These are phyloP conservation scores for Cucurbita pepo DNA, from an alignment of 306 rosid genomes.

Conservation along the genomic window DNA sequence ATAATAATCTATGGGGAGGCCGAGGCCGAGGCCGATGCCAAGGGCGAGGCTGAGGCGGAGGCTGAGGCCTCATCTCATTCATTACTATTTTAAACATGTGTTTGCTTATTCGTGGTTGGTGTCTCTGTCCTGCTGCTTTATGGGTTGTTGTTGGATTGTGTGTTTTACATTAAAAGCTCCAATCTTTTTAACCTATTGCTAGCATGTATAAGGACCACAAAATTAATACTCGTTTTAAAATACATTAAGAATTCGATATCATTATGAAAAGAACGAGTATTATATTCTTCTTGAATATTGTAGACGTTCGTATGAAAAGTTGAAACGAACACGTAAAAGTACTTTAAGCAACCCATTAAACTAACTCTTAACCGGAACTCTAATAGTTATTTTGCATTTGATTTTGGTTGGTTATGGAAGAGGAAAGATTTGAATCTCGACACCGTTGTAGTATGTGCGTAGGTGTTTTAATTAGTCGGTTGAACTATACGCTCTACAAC, in stretches of 20 bases:
- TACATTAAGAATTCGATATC: neutral
- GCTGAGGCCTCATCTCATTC: neutral
- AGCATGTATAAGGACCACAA: neutral
- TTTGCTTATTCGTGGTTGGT: neutral
- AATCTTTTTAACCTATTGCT: neutral
- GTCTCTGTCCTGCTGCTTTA: neutral
- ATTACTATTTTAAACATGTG: neutral
- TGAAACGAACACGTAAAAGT: neutral
- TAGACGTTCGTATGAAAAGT: too few relatives aligned
- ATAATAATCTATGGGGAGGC: conserved; percentile 1
- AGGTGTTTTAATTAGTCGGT: too few relatives aligned
- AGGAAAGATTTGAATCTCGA: too few relatives aligned
- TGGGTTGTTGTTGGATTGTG: neutral
- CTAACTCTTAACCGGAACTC: too few relatives aligned
- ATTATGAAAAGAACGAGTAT: too few relatives aligned
- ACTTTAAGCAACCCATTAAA: too few relatives aligned
- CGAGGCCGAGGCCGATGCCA: neutral
- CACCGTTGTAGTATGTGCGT: neutral
- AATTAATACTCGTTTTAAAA: too few relatives aligned
- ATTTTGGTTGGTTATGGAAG: too few relatives aligned
- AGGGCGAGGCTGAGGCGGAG: neutral
- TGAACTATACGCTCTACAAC: too few relatives aligned
- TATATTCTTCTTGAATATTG: neutral
- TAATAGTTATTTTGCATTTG: too few relatives aligned
- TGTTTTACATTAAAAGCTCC: neutral